Evolutionary conservation across 2,329 filamentous ascomycete genomes (phyloP).

Genomic region (Fusarium pininemorale): DNA sequence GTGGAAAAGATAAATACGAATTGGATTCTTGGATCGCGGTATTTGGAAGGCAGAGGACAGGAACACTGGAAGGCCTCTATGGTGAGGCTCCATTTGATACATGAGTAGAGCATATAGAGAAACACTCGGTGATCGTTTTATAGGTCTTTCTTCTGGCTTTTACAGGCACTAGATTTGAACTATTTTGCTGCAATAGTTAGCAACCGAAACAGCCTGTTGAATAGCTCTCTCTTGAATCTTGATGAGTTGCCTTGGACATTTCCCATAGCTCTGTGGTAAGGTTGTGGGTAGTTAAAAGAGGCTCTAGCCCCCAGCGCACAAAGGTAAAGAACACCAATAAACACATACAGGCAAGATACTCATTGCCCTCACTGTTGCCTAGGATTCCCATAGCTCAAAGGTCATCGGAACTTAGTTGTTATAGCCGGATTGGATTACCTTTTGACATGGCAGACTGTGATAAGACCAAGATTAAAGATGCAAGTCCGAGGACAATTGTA

Average conservation of each 20-base stretch:
- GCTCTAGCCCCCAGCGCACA: too few species aligned
- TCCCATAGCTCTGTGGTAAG: accelerated
- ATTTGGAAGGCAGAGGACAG: not conserved
- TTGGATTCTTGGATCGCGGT: not conserved
- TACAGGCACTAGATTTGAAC: not conserved
- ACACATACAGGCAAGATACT: too few species aligned
- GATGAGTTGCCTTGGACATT: accelerated
- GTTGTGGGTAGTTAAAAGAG: too few species aligned
- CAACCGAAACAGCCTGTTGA: too few species aligned
- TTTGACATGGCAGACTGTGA: not conserved
- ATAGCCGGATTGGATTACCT: not conserved
- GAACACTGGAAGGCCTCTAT: too few species aligned
- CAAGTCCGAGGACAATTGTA: not conserved
- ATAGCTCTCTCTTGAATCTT: not conserved
- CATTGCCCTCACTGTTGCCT: too few species aligned
- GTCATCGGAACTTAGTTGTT: accelerated
- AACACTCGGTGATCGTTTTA: too few species aligned
- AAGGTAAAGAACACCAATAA: too few species aligned
- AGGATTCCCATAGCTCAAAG: too few species aligned
- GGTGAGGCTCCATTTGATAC: too few species aligned
- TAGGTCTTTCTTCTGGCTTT: too few species aligned
- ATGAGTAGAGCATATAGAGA: too few species aligned
- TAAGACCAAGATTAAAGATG: not conserved
- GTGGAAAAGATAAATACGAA: not conserved
- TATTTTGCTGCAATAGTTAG: not conserved